Percentiles rank a stretch among this genome's conserved stretches.
phyloP scores from a whole-genome alignment of 345 rosid species.

The Citrus unshiu region DNA sequence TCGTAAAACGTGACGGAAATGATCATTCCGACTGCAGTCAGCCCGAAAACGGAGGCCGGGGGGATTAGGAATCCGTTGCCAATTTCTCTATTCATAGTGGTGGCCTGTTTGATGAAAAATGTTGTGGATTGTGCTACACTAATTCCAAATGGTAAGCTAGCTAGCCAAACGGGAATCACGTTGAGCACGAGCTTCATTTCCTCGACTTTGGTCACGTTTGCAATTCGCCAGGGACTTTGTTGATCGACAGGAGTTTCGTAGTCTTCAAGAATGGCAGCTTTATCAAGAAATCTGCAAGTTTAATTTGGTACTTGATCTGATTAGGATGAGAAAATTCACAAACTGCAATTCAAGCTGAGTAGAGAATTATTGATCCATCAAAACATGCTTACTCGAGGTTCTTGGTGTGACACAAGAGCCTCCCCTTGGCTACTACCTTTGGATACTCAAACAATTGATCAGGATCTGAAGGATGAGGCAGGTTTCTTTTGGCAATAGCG shows the following conservation, averaged over 20 bases:
- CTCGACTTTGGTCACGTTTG: conserved; percentile 78
- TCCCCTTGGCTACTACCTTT: conserved; percentile 31
- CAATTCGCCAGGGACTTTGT: conserved; percentile 67
- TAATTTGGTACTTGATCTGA: background rate
- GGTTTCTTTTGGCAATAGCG: conserved; percentile 67
- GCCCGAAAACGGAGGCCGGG: conserved; percentile 49
- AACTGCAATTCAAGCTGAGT: background rate
- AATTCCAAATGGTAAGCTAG: conserved; percentile 70
- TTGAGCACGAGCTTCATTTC: conserved; percentile 83
- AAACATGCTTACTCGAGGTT: conserved; percentile 57
- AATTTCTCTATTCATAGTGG: conserved; percentile 40
- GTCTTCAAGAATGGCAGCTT: conserved; percentile 64
- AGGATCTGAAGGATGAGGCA: conserved; percentile 53
- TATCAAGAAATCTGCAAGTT: conserved; percentile 78
- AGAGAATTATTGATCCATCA: background rate
- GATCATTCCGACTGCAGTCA: conserved; percentile 58
- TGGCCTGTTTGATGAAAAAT: conserved; percentile 89
- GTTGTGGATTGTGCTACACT: conserved; percentile 73
- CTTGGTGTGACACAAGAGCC: conserved; percentile 62
- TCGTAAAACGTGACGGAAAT: conserved; percentile 49
- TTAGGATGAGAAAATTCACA: background rate
- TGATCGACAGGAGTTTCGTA: conserved; percentile 34
- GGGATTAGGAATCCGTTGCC: conserved; percentile 47
- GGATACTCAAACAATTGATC: conserved; percentile 51
- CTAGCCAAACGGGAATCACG: conserved; percentile 88